Evolutionary conservation across 225 moss, liverwort and hornwort species (phyloP), one percentile per base, ranked within the genome.

Genomic region (Polytrichum commune): DNA sequence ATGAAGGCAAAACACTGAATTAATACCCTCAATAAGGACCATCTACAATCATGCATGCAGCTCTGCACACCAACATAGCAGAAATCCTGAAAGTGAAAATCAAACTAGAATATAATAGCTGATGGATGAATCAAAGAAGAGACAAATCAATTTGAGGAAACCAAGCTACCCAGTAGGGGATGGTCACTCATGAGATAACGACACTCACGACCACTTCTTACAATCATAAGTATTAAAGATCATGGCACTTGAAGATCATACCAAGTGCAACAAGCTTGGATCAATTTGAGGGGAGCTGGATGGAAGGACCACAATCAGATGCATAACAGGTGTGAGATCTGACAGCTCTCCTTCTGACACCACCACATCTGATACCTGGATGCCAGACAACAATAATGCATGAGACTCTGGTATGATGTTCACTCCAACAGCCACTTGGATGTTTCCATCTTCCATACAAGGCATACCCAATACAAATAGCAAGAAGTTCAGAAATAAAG

Each of bases 301-400:
- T 53, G 86, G 93, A 66, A 95, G 83, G 77, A 90, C 89, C 28
- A 90, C 88, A 72, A 95, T 79, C 16, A 95, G 82, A 77, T 86
- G 95, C 88, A 95, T 84, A 71, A 95, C 93, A 80, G 95, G 93
- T 46, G 90, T 93, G 69, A 95, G 88, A 66, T 95, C 95, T 71
- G 85, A 78, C 71, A 87, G 69, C 68, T 93, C 83, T 27, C 89
- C 91, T 65, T 79, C 95, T 80, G 86, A 88, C 64, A 90, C 73
- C 70, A 92, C 86, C 65, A 91, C 91, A 80, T 95, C 95, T 24
- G 92, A 82, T 61, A 89, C 90, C 95, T 95, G 85, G 56, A 76
- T 27, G 68, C 6, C 68, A 13, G 8, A 67, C 60, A 32, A 76
- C 19, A 73, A 69, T 18, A 62, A 30, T 4, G n/a, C 65, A 63